A percentile compares a stretch with the other conserved stretches of the same genome.
Conservation (phyloP, 176 grass and related monocot species). For the Musa acuminata region DNA sequence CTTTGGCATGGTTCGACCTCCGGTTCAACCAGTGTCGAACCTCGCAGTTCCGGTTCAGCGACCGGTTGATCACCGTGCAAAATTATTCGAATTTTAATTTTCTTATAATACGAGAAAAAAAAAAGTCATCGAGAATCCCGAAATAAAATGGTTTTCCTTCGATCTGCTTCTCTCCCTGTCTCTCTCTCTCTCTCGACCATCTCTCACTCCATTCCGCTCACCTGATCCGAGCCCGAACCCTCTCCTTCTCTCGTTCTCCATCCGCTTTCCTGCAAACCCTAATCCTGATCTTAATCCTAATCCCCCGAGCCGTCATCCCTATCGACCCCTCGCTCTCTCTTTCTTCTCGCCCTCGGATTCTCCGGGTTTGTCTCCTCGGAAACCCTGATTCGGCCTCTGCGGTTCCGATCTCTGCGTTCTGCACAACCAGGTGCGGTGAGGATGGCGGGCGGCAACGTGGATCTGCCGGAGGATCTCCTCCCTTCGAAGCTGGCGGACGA, state of each 20-base stretch:
- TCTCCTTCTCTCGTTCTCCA: neutral
- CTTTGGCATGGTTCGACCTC: no score
- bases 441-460: neutral
- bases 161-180: conserved; percentile 19
- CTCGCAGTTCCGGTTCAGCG: no score
- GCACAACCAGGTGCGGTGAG: neutral
- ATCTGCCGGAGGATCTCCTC: conserved; percentile 16
- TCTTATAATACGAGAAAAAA: neutral
- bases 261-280: neutral
- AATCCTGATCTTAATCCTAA: neutral
- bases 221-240: neutral
- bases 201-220: conserved; percentile 1
- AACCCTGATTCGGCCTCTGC: neutral
- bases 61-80: no score
- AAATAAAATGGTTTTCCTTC: neutral
- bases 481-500: neutral
- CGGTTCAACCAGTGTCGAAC: no score
- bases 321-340: neutral
- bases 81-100: no score
- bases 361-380: neutral
- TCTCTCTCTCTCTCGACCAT: conserved; percentile 27
- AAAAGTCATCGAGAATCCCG: neutral
- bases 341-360: neutral
- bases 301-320: neutral
- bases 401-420: neutral